A percentile compares a stretch with the other conserved stretches of the same genome.
These are phyloP conservation scores for Saccharomyces eubayanus DNA, from an alignment of 805 yeast genomes.

Conservation along the genomic window DNA sequence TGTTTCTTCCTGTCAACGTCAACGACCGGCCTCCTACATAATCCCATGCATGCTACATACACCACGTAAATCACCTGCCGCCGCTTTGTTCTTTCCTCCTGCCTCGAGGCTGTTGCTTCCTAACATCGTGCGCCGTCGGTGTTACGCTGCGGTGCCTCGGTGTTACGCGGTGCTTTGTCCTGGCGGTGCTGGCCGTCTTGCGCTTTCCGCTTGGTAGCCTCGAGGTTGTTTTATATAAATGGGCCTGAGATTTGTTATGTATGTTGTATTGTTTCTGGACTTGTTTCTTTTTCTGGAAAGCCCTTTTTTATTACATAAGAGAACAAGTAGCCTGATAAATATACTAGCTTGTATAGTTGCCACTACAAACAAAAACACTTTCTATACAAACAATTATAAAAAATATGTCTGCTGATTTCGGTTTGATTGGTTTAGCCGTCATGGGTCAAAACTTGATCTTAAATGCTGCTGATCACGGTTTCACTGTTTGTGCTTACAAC, in stretches of 20 bases:
- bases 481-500: slow-evolving; percentile 96
- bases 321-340: not conserved
- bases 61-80: not conserved
- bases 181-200: not conserved
- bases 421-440: slow-evolving; percentile 98
- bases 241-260: not conserved
- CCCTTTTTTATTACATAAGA: not conserved
- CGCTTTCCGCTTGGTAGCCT: not conserved
- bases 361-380: not conserved
- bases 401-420: slow-evolving; percentile 61
- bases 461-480: slow-evolving; percentile 98
- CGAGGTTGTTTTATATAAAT: not conserved
- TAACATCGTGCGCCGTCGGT: not conserved
- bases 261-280: not conserved
- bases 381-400: not conserved
- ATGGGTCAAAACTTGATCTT: slow-evolving; percentile 98
- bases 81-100: not conserved
- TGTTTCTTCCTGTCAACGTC: slow-evolving; percentile 1
- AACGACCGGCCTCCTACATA: not conserved
- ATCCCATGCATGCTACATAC: not conserved
- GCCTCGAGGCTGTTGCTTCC: not conserved
- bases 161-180: not conserved
- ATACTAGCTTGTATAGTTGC: not conserved
- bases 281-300: not conserved
- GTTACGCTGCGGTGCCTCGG: not conserved